Conservation (phyloP, 495 filamentous ascomycete species). For the Bombardia bombarda region DNA sequence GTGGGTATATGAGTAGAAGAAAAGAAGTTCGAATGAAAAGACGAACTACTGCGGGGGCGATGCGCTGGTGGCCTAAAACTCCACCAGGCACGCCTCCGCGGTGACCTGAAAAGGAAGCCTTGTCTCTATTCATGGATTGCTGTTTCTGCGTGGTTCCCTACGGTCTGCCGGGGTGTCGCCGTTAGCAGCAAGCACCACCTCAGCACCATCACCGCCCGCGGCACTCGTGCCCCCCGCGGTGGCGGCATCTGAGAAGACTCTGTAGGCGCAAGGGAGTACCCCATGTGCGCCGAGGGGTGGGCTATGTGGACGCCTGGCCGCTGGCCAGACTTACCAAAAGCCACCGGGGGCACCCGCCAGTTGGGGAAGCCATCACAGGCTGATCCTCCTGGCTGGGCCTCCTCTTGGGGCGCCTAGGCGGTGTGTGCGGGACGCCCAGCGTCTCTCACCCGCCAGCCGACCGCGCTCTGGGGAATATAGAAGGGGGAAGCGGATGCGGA, state of each 20-base stretch:
- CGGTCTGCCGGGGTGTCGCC: neutral
- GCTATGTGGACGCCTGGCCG: slow-evolving; percentile 5
- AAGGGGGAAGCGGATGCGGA: neutral
- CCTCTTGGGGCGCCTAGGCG: slow-evolving; percentile 22
- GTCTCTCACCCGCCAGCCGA: neutral
- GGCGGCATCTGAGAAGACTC: neutral
- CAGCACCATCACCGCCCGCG: neutral
- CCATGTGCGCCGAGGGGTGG: slow-evolving; percentile 2
- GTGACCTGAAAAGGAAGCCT: neutral
- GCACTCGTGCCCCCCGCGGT: neutral
- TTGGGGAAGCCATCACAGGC: neutral
- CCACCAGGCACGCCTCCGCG: neutral
- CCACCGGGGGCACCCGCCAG: slow-evolving; percentile 2
- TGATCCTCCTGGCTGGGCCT: slow-evolving; percentile 15
- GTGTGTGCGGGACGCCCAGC: neutral
- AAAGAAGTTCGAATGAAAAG: no score
- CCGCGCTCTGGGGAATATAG: neutral
- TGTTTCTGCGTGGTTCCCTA: neutral
- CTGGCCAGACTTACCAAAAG: slow-evolving; percentile 4
- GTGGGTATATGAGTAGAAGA: no score
- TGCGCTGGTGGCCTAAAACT: neutral
- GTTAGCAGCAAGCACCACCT: neutral
- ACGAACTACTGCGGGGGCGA: neutral
- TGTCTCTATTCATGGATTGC: neutral
- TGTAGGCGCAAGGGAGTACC: neutral